These are phyloP conservation scores for Naganishia liquefaciens DNA, from an alignment of 1,284 basidiomycete genomes.

Conservation along the genomic window DNA sequence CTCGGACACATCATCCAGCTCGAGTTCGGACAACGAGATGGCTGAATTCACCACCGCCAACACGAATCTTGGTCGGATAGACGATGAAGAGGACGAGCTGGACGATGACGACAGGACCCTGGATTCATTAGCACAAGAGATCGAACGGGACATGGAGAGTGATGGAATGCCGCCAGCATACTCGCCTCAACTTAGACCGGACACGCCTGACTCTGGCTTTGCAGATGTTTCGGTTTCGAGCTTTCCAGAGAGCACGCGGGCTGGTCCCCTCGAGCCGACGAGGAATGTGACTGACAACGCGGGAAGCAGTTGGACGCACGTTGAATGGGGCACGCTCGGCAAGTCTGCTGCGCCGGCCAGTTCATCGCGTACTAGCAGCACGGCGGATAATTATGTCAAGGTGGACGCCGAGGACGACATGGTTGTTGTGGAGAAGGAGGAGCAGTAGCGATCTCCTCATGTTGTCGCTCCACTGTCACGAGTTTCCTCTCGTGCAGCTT, in stretches of 20 bases:
- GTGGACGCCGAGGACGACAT: constrained; percentile 21
- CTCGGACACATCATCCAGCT: neutral
- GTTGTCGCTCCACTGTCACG: too few species aligned
- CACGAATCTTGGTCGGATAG: constrained; percentile 3
- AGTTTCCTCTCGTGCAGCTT: too few species aligned
- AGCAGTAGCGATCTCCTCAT: neutral
- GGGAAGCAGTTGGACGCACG: constrained; percentile 23
- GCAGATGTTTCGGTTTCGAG: neutral
- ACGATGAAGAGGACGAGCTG: constrained; percentile 12
- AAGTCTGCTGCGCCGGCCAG: constrained; percentile 4
- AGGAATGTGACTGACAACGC: neutral
- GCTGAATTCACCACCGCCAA: neutral
- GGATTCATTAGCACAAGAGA: constrained; percentile 12
- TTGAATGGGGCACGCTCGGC: constrained; percentile 6
- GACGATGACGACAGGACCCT: constrained; percentile 16
- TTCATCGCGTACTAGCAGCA: constrained; percentile 17
- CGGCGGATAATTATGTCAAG: constrained; percentile 22
- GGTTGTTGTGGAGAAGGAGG: constrained; percentile 15
- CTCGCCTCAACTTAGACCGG: constrained; percentile 3
- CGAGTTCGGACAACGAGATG: neutral
- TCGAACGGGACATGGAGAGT: constrained; percentile 20
- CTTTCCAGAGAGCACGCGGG: neutral
- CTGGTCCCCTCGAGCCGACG: neutral
- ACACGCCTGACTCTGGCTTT: constrained; percentile 22
- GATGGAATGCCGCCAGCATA: constrained; percentile 11